phyloP scores from a whole-genome alignment of 176 grass and related monocot genomes.

The Lolium perenne region DNA sequence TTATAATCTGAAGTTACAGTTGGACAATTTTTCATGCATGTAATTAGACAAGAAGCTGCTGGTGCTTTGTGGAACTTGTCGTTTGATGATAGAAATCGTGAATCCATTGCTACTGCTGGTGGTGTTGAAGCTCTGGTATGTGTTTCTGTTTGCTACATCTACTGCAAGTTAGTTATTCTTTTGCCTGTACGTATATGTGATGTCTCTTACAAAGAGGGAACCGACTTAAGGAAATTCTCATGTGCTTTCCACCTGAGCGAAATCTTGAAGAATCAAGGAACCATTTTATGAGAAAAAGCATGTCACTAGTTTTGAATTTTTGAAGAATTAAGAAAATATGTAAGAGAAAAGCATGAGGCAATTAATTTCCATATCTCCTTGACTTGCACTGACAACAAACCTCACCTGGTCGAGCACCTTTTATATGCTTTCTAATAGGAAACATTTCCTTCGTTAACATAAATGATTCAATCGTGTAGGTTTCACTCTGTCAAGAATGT shows the following conservation, averaged over 20 bases:
- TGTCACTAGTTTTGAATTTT: too few species aligned
- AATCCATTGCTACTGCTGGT: slow-evolving; percentile 86
- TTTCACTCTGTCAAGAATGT: slow-evolving; percentile 85
- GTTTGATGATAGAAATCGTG: slow-evolving; percentile 99
- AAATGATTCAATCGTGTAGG: slow-evolving; percentile 56
- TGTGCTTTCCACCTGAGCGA: not conserved
- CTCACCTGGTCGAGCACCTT: not conserved
- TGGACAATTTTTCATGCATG: slow-evolving; percentile 30
- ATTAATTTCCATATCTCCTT: not conserved
- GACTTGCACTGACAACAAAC: not conserved
- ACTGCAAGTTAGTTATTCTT: not conserved
- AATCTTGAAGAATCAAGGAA: not conserved
- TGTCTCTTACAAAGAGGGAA: not conserved
- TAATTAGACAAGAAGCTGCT: slow-evolving; percentile 95
- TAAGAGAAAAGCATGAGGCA: not conserved
- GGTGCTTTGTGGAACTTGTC: slow-evolving; percentile 99
- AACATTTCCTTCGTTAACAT: slow-evolving; percentile 31
- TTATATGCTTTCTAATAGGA: slow-evolving; percentile 21
- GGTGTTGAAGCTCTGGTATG: slow-evolving; percentile 95
- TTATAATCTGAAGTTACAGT: slow-evolving; percentile 34
- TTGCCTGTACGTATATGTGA: not conserved
- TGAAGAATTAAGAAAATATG: not conserved
- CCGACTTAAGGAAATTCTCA: not conserved
- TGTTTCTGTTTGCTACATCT: not conserved
- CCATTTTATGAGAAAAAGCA: not conserved